These are phyloP conservation scores for Penicillium longicatenatum DNA, from an alignment of 495 filamentous ascomycete genomes.

Conservation along the genomic window DNA sequence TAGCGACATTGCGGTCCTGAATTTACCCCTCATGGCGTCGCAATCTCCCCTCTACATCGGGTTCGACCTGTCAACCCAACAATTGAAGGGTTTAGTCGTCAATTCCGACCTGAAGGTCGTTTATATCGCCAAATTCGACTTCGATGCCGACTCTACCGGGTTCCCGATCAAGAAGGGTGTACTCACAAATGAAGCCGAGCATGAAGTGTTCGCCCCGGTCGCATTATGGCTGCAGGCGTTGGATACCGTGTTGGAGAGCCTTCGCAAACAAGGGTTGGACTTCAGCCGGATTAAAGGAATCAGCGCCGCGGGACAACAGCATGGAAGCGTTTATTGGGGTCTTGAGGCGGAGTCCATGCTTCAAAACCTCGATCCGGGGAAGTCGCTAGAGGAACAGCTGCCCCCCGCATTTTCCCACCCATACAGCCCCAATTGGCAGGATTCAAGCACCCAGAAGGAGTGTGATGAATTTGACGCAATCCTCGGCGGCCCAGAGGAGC, in stretches of 20 bases:
- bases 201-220: constrained; percentile 89
- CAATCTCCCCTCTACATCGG: constrained; percentile 77
- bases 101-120: constrained; percentile 62
- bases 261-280: constrained; percentile 73
- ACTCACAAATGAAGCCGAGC: constrained; percentile 71
- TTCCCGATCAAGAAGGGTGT: constrained; percentile 88
- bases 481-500: constrained; percentile 61
- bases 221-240: constrained; percentile 93
- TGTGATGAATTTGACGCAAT: constrained; percentile 82
- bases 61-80: constrained; percentile 95
- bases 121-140: constrained; percentile 61
- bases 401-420: constrained; percentile 77
- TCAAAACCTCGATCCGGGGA: constrained; percentile 56
- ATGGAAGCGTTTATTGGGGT: constrained; percentile 94
- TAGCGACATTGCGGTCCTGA: neutral
- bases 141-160: constrained; percentile 67
- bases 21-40: constrained; percentile 24
- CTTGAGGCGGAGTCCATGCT: constrained; percentile 68
- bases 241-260: constrained; percentile 74
- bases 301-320: constrained; percentile 93
- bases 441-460: constrained; percentile 87
- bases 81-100: constrained; percentile 88
- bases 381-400: constrained; percentile 70
- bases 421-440: constrained; percentile 96
- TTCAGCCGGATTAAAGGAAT: constrained; percentile 77